Evolutionary conservation across 2,329 filamentous ascomycete genomes (phyloP).

Genomic region (Colletotrichum melonis): DNA sequence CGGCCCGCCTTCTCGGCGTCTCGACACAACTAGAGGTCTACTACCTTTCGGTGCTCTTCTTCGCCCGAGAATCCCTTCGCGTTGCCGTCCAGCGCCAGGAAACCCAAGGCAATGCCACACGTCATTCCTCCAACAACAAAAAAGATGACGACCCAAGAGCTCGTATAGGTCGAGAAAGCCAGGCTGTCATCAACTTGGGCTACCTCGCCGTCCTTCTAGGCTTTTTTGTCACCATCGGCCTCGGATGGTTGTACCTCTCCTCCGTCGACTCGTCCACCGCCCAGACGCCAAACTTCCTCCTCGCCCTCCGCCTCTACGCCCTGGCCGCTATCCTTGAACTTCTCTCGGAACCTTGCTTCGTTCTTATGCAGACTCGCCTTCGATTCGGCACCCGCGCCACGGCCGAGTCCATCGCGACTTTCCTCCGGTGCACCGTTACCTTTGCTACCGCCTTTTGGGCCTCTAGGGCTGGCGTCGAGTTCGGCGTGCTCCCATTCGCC

Average conservation of each 20-base stretch:
- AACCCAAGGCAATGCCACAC: conserved; percentile 10
- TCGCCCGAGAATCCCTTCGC: conserved; percentile 89
- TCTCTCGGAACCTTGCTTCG: conserved; percentile 87
- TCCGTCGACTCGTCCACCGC: conserved; percentile 59
- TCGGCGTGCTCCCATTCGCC: conserved; percentile 90
- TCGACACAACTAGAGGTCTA: conserved; percentile 93
- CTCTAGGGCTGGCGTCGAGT: conserved; percentile 58
- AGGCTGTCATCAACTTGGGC: conserved; percentile 88
- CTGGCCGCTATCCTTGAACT: conserved; percentile 77
- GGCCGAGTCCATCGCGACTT: conserved; percentile 86
- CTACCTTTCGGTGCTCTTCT: conserved; percentile 93
- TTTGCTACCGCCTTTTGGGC: conserved; percentile 78
- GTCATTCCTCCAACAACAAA: conserved; percentile 39
- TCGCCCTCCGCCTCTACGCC: conserved; percentile 66
- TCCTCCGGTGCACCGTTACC: conserved; percentile 80
- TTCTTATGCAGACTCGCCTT: conserved; percentile 84
- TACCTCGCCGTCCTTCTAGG: conserved; percentile 83
- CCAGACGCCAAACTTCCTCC: conserved; percentile 72
- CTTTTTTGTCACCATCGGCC: conserved; percentile 67
- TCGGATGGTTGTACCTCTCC: conserved; percentile 76
- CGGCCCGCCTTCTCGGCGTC: conserved; percentile 84
- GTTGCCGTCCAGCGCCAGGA: conserved; percentile 87
- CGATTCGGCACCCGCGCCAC: conserved; percentile 83
- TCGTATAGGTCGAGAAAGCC: conserved; percentile 58
- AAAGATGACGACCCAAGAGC: conserved; percentile 39